Base-by-base conservation (phyloP, 1,284 basidiomycete genomes). In the Apiotrichum gamsii region DNA sequence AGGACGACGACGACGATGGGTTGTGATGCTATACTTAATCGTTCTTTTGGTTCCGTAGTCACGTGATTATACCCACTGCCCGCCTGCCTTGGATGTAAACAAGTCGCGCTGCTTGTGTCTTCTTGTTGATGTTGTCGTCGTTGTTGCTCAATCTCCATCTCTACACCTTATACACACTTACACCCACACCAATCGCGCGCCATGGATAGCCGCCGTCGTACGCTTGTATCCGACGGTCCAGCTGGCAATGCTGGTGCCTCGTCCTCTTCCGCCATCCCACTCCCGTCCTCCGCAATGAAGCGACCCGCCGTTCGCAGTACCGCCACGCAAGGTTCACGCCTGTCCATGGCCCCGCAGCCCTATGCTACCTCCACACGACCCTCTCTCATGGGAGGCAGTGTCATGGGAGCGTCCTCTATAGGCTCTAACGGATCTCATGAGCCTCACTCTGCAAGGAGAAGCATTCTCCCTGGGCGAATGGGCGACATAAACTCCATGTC, bases 201-300 rank as follows among this genome's bases (percentile, higher is more conserved):
- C 49, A 77, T 77, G 70, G 81, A 82, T 56, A 61, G 70, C 35
- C 74, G 75, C 25, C 75, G 82, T 37, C 76, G 79, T 33, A 82
- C 64, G 0, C 56, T 82, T 25, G 78, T 78, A 0, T 76, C 83
- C 70, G 82, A 80, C 39, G 77, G 83, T 42, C 70, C 77, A 4
- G 67, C 80, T 54, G 76, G 75, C 14, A 80, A 77, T 60, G 62
- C 63, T 38, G 76, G 46, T 23, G n/a, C 75, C 31, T n/a, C n/a
- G n/a, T 69, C 72, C 33, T 69, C 71, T 4, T 24, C 35, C 5
- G 34, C 62, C 16, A 64, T 76, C 31, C 74, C 74, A 10, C 57
- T 74, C 10, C 66, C 64, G 43, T 80, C 84, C 8, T 79, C 83
- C 1, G 82, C 84, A 1, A 69, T 78, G 48, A 87, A 84, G 74